Evolutionary conservation across 1,284 basidiomycete species (phyloP).

Genomic region (Volvariella surrecta): DNA sequence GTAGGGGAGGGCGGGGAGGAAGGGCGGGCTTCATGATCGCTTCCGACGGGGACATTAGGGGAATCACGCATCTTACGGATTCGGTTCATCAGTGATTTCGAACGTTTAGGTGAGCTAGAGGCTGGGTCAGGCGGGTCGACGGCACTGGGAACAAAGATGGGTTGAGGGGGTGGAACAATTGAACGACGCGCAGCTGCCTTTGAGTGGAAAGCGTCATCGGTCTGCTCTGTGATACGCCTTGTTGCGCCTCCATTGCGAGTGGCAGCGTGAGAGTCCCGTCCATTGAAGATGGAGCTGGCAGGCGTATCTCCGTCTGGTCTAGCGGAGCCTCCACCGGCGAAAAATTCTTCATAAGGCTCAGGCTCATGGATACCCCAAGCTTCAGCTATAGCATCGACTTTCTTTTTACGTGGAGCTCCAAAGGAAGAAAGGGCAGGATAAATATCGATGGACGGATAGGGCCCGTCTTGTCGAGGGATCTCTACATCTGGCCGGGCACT

Average conservation of each 20-base stretch:
- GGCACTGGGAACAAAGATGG: conserved; percentile 53
- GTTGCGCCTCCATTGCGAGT: conserved; percentile 16
- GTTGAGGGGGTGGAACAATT: conserved; percentile 67
- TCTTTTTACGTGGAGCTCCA: conserved; percentile 60
- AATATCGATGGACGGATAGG: conserved; percentile 45
- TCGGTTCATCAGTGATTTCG: conserved; percentile 75
- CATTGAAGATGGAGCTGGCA: conserved; percentile 57
- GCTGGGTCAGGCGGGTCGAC: conserved; percentile 33
- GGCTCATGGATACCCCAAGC: conserved; percentile 86
- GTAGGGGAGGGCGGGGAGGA: conserved; percentile 27
- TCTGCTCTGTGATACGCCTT: conserved; percentile 31
- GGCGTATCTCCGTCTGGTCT: conserved; percentile 49
- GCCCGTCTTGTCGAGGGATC: conserved; percentile 26
- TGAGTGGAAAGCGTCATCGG: conserved; percentile 29
- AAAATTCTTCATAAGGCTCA: conserved; percentile 82
- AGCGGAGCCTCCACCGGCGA: conserved; percentile 56
- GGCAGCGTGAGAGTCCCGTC: conserved; percentile 33
- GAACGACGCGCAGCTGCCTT: conserved; percentile 31
- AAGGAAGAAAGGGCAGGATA: conserved; percentile 40
- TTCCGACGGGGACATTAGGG: conserved; percentile 68
- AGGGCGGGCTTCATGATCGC: conserved; percentile 34
- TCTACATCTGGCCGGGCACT: conserved; percentile 40
- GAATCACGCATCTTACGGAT: conserved; percentile 78
- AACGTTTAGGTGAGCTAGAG: conserved; percentile 49
- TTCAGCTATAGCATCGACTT: conserved; percentile 74